Percentiles rank a stretch among this genome's conserved stretches.
phyloP scores from a whole-genome alignment of 768 basidiomycete genomes.

The Tulasnella sp. region DNA sequence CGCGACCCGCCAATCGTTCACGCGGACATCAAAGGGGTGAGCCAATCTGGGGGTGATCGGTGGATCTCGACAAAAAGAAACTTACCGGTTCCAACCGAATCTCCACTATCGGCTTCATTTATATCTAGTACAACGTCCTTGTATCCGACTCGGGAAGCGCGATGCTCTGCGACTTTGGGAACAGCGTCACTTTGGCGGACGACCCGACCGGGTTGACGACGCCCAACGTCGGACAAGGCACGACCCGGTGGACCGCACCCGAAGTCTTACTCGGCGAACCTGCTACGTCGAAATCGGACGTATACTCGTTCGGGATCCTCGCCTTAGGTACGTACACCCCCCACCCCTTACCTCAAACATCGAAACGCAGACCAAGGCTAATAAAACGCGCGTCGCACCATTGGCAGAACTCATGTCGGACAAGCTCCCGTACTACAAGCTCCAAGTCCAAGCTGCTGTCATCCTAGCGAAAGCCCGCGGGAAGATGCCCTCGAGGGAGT shows the following conservation, averaged over 20 bases:
- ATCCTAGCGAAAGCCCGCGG: not conserved
- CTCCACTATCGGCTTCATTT: too few relatives aligned
- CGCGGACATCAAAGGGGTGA: not conserved
- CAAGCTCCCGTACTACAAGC: not conserved
- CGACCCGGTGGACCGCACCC: not conserved
- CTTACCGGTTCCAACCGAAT: too few relatives aligned
- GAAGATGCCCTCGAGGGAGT: not conserved
- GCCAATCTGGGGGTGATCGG: too few relatives aligned
- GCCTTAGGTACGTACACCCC: not conserved
- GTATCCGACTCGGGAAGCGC: not conserved
- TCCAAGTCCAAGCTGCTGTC: not conserved
- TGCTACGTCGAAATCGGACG: not conserved
- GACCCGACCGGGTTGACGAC: not conserved
- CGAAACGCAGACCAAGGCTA: not conserved
- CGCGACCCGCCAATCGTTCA: not conserved
- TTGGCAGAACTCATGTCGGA: not conserved
- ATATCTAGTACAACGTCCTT: not conserved
- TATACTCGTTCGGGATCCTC: not conserved
- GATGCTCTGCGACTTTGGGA: not conserved
- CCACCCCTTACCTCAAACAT: not conserved
- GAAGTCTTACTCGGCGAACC: not conserved
- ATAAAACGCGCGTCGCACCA: not conserved
- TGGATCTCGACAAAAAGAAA: too few relatives aligned
- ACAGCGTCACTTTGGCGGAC: not conserved
- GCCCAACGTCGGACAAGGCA: not conserved